Evolutionary conservation across 805 yeast species (phyloP).

Genomic region (Saccharomycopsis schoenii): DNA sequence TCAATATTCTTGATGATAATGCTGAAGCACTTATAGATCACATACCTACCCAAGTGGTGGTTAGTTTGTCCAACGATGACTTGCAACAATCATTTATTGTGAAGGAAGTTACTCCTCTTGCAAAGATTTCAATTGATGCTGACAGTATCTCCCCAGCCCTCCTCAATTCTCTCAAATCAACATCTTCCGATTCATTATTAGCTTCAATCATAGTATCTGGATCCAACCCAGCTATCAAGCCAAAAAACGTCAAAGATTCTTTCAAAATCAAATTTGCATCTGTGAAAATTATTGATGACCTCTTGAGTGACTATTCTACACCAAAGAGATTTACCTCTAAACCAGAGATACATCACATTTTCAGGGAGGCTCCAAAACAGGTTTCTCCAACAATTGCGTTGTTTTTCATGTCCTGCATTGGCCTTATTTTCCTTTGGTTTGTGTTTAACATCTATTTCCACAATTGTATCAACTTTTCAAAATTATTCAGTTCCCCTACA

Average conservation of each 20-base stretch:
- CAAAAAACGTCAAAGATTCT: slow-evolving; percentile 1
- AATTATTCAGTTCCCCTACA: not conserved
- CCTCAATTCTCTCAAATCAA: not conserved
- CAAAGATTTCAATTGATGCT: slow-evolving; percentile 6
- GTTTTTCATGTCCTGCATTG: slow-evolving; percentile 10
- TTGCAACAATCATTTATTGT: slow-evolving; percentile 13
- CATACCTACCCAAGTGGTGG: slow-evolving; percentile 15
- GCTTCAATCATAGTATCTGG: not conserved
- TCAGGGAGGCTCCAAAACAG: slow-evolving; percentile 15
- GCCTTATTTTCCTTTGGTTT: slow-evolving; percentile 7
- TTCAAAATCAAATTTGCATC: slow-evolving; percentile 1
- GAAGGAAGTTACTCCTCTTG: slow-evolving; percentile 4
- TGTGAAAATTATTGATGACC: not conserved
- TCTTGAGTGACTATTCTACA: not conserved
- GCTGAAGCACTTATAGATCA: slow-evolving; percentile 5
- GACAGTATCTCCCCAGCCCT: not conserved
- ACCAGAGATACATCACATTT: slow-evolving; percentile 16
- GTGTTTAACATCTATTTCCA: slow-evolving; percentile 9
- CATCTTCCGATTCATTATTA: not conserved
- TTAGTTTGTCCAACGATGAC: slow-evolving; percentile 3
- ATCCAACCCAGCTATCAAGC: not conserved
- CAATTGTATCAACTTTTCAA: slow-evolving; percentile 14
- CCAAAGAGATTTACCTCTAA: slow-evolving; percentile 11
- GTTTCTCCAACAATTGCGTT: slow-evolving; percentile 9
- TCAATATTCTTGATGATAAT: slow-evolving; percentile 8